Conservation (phyloP, 345 rosid species). For the Rhodamnia rubescens region DNA sequence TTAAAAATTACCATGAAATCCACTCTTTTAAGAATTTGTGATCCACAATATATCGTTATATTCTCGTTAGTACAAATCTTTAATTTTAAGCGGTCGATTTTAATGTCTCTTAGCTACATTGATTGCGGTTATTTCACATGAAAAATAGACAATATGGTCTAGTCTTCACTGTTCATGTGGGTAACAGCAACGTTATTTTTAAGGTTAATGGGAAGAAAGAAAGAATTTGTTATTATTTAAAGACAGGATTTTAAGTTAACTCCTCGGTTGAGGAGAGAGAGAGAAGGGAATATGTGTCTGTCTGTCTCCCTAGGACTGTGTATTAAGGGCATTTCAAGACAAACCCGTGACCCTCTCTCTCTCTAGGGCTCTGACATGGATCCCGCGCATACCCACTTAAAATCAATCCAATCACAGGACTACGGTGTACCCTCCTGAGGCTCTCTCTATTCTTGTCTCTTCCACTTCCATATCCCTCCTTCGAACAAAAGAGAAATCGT, state of each 20-base stretch:
- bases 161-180: not conserved
- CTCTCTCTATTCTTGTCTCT: not conserved
- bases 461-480: not conserved
- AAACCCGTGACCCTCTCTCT: slow-evolving; percentile 73
- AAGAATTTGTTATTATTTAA: not conserved
- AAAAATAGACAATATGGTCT: not conserved
- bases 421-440: not conserved
- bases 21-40: too few species aligned
- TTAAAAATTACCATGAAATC: too few species aligned
- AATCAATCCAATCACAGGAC: not conserved
- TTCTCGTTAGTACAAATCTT: too few species aligned
- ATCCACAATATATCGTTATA: too few species aligned
- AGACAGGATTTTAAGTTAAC: not conserved
- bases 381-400: not conserved
- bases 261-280: slow-evolving; percentile 32
- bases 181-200: not conserved
- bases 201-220: not conserved
- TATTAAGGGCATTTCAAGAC: slow-evolving; percentile 70
- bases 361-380: not conserved
- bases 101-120: not conserved
- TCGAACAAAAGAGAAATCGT: not conserved
- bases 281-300: slow-evolving; percentile 77
- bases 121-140: not conserved
- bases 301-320: slow-evolving; percentile 47
- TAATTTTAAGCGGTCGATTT: not conserved